A percentile compares a stretch with the other conserved stretches of the same genome.
Conservation (phyloP, 2,329 filamentous ascomycete species). For the Alternaria hordeiaustralica region DNA sequence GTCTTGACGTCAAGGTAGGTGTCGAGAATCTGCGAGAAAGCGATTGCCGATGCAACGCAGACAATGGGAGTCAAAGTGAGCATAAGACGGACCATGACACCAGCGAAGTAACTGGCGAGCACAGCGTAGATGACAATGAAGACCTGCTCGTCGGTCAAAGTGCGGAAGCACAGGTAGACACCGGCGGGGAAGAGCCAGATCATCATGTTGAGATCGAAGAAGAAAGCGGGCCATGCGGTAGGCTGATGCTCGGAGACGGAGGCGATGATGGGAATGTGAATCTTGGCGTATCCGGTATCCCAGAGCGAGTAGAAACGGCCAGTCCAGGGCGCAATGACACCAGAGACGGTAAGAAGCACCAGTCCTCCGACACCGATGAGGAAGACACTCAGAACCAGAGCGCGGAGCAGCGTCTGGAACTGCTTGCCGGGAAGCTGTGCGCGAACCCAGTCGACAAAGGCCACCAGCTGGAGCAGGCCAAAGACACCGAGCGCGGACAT, state of each 20-base stretch:
- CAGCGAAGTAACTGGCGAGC: conserved; percentile 95
- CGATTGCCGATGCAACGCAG: conserved; percentile 90
- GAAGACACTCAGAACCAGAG: conserved; percentile 77
- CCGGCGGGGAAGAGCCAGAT: conserved; percentile 99
- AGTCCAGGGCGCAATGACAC: conserved; percentile 95
- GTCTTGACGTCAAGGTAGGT: conserved; percentile 75
- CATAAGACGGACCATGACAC: conserved; percentile 99
- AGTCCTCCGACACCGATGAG: conserved; percentile 75
- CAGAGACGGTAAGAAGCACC: conserved; percentile 81
- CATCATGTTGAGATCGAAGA: conserved; percentile 97
- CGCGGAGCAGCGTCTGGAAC: conserved; percentile 87
- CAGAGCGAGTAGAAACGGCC: conserved; percentile 99
- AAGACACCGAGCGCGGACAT: conserved; percentile 98
- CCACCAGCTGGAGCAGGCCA: conserved; percentile 91
- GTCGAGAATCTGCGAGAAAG: conserved; percentile 85
- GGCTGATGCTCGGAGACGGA: conserved; percentile 99
- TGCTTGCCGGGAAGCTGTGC: conserved; percentile 89
- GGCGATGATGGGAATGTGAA: conserved; percentile 98
- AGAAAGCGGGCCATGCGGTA: conserved; percentile 98
- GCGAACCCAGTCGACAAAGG: conserved; percentile 88
- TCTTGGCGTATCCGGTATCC: conserved; percentile 98
- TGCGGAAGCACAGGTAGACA: conserved; percentile 97
- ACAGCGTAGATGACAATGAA: conserved; percentile 98
- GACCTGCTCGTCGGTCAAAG: conserved; percentile 92
- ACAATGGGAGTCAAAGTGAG: conserved; percentile 95